These are phyloP conservation scores for Symbiodinium pilosum DNA, from an alignment of 73 alveolate species.

Conservation along the genomic window DNA sequence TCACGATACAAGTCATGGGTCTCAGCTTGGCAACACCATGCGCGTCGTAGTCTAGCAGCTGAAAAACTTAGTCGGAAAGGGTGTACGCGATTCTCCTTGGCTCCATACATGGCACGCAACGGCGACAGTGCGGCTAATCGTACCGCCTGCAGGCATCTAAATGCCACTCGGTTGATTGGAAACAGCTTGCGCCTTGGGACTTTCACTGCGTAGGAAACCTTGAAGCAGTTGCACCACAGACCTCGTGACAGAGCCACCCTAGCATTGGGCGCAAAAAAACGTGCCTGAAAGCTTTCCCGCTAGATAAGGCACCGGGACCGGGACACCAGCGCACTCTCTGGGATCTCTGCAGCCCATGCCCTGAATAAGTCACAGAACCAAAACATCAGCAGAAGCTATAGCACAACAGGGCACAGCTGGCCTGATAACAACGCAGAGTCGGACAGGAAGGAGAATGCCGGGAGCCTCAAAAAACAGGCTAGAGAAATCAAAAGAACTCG, in stretches of 20 bases:
- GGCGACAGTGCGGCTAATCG: conserved; percentile 84
- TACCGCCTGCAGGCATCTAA: conserved; percentile 31
- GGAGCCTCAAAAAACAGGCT: conserved; percentile 1
- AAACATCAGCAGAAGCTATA: not conserved
- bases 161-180: not conserved
- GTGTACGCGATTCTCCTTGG: too few species aligned
- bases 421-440: conserved; percentile 73
- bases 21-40: not conserved
- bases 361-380: not conserved
- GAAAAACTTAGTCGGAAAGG: too few species aligned
- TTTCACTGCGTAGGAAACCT: conserved; percentile 53
- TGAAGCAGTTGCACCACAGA: conserved; percentile 72
- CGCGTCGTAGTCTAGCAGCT: too few species aligned
- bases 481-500: not conserved
- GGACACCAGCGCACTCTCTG: conserved; percentile 32
- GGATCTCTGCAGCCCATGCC: conserved; percentile 87
- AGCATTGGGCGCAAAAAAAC: not conserved
- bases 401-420: not conserved
- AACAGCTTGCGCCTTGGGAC: conserved; percentile 33
- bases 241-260: not conserved
- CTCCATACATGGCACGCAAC: conserved; percentile 31
- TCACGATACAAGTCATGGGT: not conserved
- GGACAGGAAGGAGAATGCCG: conserved; percentile 62
- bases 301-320: not conserved
- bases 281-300: not conserved